Base-by-base conservation (phyloP, 1,284 basidiomycete genomes). In the Apiotrichum sp. region DNA sequence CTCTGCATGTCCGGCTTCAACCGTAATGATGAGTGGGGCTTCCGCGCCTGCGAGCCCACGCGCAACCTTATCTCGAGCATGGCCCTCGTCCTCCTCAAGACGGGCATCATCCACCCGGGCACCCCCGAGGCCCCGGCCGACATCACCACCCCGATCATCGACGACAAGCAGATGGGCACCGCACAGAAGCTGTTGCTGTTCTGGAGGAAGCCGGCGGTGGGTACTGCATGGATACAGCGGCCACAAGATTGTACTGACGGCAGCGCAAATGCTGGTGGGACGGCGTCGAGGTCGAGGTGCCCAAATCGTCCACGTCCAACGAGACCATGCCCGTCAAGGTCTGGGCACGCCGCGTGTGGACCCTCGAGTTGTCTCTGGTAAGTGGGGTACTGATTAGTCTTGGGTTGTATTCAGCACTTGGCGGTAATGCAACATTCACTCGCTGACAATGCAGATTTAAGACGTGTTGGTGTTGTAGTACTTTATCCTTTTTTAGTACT, bases 251-350 rank as follows among this genome's bases (percentile, higher is more conserved):
- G 40, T 47, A 40, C 46, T 36, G 34, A 52, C 36, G 6, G 31
- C 62, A 93, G 91, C 83, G 95, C 52, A 99, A 99, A 78, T 98
- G 96, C 78, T 99, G 95, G 95, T 99, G 95, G 95, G 96, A 99
- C 69, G 93, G 93, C 14, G 83, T 93, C 49, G 93, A 98, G 65
- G 84, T 98, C 39, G 87, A 93, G 53, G 75, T 97, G 29, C 82
- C 85, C 7, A 62, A 57, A 10, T 65, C 64, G 35, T 63, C 61
- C 34, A 61, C 59, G 56, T 68, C 16, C 78, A 79, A 29, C 77
- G 80, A 84, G 65, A 68, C 59, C 41, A 80, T 81, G 62, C 77
- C 71, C 13, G 82, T 93, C 66, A 95, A 93, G 49, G 49, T 98
- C 43, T 98, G 96, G 93, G 92, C 93, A 31, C 83, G 95, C 57